Percentiles rank a stretch among this genome's conserved stretches.
Conservation (phyloP, 2,329 filamentous ascomycete species). For the Helotiales sp. region DNA sequence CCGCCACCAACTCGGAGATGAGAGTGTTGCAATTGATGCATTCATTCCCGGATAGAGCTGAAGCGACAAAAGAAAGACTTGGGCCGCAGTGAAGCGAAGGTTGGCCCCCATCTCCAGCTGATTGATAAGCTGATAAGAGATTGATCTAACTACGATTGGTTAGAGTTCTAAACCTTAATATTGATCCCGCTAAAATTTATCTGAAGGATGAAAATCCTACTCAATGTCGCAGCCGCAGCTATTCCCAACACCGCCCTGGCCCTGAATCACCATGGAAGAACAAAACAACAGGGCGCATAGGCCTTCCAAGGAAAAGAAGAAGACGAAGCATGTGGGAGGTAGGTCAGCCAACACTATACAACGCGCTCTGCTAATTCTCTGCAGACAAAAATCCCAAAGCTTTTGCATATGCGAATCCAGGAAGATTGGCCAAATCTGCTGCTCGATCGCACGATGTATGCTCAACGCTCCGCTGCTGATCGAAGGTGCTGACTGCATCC, state of each 20-base stretch:
- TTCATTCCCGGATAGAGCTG: too few relatives aligned
- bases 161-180: conserved; percentile 20
- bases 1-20: neutral
- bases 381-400: conserved; percentile 45
- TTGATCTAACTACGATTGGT: conserved; percentile 3
- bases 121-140: conserved; percentile 24
- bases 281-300: conserved; percentile 87
- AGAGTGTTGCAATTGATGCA: neutral
- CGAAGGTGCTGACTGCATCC: conserved; percentile 20
- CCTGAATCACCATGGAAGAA: conserved; percentile 73
- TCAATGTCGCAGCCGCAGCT: conserved; percentile 11
- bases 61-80: too few relatives aligned
- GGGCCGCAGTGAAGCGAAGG: conserved; percentile 19
- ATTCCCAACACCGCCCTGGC: neutral
- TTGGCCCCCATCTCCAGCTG: neutral
- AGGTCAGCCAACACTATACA: conserved; percentile 31
- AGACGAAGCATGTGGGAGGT: conserved; percentile 76
- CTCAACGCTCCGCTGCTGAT: conserved; percentile 25
- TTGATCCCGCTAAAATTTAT: conserved; percentile 21
- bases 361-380: conserved; percentile 17
- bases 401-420: conserved; percentile 45
- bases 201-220: conserved; percentile 12
- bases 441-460: conserved; percentile 59
- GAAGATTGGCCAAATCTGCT: conserved; percentile 46
- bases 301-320: conserved; percentile 88